Evolutionary conservation across 371 early-diverging fungal species (phyloP).

Genomic region (Capillidium rhysosporum): DNA sequence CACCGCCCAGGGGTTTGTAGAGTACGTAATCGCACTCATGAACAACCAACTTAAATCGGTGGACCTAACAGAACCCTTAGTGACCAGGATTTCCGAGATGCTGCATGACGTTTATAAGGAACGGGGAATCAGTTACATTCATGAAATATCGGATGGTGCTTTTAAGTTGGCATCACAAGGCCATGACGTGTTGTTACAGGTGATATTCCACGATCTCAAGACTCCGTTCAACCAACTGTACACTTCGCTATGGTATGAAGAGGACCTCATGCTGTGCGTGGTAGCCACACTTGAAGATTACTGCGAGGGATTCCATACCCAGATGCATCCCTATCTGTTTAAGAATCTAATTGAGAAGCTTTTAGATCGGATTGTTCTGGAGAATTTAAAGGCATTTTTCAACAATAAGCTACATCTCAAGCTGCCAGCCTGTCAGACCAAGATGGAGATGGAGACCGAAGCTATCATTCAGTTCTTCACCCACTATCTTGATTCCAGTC

Average conservation of each 20-base stretch:
- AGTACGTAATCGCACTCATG: slow-evolving; percentile 83
- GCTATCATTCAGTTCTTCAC: slow-evolving; percentile 41
- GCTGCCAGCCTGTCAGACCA: slow-evolving; percentile 30
- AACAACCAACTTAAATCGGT: slow-evolving; percentile 79
- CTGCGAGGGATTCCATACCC: slow-evolving; percentile 53
- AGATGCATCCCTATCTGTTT: slow-evolving; percentile 71
- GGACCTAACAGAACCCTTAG: slow-evolving; percentile 68
- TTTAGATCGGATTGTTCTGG: slow-evolving; percentile 58
- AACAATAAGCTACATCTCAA: slow-evolving; percentile 56
- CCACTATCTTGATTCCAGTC: slow-evolving; percentile 31
- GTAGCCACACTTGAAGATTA: slow-evolving; percentile 83
- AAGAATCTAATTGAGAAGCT: slow-evolving; percentile 60
- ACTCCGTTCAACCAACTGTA: slow-evolving; percentile 52
- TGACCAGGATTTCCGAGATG: slow-evolving; percentile 35
- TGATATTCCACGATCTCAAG: slow-evolving; percentile 60
- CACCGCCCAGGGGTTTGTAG: slow-evolving; percentile 58
- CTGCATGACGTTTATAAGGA: slow-evolving; percentile 44
- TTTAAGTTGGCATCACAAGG: slow-evolving; percentile 54
- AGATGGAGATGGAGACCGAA: slow-evolving; percentile 39
- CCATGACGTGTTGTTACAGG: slow-evolving; percentile 47
- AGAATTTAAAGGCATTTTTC: slow-evolving; percentile 62
- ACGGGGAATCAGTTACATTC: slow-evolving; percentile 33
- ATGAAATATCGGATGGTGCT: slow-evolving; percentile 52
- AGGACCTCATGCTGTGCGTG: slow-evolving; percentile 50
- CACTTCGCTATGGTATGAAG: slow-evolving; percentile 74